A percentile compares a stretch with the other conserved stretches of the same genome.
phyloP scores from a whole-genome alignment of 495 filamentous ascomycete species.

The Tetracladium marchalianum region DNA sequence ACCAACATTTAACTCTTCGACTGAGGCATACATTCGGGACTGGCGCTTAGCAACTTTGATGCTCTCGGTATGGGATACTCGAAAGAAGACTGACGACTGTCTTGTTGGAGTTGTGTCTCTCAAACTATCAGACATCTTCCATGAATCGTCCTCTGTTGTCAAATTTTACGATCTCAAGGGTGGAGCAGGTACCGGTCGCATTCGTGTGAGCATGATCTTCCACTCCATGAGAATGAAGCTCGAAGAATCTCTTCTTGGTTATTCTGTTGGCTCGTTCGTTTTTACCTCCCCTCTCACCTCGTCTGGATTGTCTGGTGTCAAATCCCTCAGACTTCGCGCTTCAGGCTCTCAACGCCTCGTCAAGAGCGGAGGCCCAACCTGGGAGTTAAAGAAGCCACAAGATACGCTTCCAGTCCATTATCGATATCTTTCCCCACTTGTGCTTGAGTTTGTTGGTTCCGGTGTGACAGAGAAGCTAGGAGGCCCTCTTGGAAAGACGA shows the following conservation, averaged over 20 bases:
- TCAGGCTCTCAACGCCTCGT: background rate
- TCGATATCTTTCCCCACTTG: background rate
- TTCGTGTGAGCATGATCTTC: constrained; percentile 6
- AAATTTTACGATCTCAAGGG: constrained; percentile 7
- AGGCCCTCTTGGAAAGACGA: background rate
- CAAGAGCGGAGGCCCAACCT: constrained; percentile 1
- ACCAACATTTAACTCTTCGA: constrained; percentile 5
- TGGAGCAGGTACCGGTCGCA: constrained; percentile 2
- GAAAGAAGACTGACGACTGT: constrained; percentile 5
- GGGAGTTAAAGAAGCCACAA: background rate
- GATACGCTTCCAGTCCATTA: background rate
- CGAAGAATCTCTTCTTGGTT: constrained; percentile 2
- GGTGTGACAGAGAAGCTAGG: background rate
- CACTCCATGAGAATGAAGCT: constrained; percentile 4
- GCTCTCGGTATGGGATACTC: constrained; percentile 5
- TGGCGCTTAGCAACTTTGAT: constrained; percentile 5
- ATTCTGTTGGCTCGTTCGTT: constrained; percentile 2
- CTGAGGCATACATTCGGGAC: constrained; percentile 5
- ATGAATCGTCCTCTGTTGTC: constrained; percentile 1
- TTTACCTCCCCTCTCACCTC: background rate
- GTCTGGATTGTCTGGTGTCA: background rate
- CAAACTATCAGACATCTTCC: constrained; percentile 4
- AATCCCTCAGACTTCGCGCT: background rate
- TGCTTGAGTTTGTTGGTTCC: constrained; percentile 1
- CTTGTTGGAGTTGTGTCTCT: constrained; percentile 5